phyloP scores from a whole-genome alignment of 179 eudicot species.

The Amaranthus tricolor region DNA sequence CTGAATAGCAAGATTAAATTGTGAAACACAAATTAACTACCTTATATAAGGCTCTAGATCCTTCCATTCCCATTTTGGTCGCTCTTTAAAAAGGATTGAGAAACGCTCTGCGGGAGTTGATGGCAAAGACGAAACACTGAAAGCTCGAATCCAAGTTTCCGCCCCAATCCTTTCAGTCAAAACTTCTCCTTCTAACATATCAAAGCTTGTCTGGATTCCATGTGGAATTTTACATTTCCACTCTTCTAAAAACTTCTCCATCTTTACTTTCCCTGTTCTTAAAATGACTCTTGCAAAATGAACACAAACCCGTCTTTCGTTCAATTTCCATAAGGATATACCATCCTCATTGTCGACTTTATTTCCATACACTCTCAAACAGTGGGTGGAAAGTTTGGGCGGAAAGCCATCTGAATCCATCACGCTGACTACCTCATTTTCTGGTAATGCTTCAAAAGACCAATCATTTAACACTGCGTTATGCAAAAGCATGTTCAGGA shows the following conservation, averaged over 20 bases:
- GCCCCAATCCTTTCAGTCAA: constrained; percentile 74
- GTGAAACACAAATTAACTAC: constrained; percentile 26
- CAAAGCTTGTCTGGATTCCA: constrained; percentile 59
- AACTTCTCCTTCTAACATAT: constrained; percentile 87
- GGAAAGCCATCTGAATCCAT: constrained; percentile 75
- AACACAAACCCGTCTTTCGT: constrained; percentile 68
- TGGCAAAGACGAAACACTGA: constrained; percentile 78
- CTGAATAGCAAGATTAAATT: too few species aligned
- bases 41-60: constrained; percentile 90
- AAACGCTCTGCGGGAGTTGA: constrained; percentile 76
- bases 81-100: constrained; percentile 61
- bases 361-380: constrained; percentile 56
- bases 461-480: constrained; percentile 66
- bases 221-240: constrained; percentile 66
- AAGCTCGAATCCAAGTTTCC: constrained; percentile 64
- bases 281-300: constrained; percentile 72
- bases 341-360: constrained; percentile 30
- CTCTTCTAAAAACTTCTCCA: constrained; percentile 62
- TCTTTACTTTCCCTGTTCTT: constrained; percentile 56
- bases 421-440: constrained; percentile 47
- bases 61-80: constrained; percentile 91
- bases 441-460: constrained; percentile 58
- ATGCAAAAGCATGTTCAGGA: constrained; percentile 69
- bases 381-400: constrained; percentile 49
- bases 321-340: constrained; percentile 49